phyloP scores from a whole-genome alignment of 148 eudicot genomes.

The Silene latifolia region DNA sequence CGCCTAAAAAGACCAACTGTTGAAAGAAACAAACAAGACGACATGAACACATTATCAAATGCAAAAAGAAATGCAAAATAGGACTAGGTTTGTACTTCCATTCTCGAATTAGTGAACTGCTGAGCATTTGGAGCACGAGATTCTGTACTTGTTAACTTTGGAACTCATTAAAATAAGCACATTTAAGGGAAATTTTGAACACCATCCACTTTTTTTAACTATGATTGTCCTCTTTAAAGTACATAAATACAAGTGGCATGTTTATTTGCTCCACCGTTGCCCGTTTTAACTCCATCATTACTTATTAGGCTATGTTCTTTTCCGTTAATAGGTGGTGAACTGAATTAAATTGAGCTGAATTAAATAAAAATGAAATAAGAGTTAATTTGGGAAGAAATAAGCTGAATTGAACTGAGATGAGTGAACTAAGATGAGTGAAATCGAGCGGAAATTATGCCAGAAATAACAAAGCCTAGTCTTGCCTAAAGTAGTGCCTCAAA shows the following conservation, averaged over 20 bases:
- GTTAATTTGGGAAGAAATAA: no score
- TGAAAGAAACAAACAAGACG: constrained; percentile 13
- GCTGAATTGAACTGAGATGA: no score
- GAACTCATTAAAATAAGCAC: constrained; percentile 27
- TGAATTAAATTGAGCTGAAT: no score
- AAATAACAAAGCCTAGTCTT: no score
- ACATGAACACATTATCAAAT: constrained; percentile 26
- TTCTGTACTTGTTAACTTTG: constrained; percentile 30
- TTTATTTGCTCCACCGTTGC: not conserved
- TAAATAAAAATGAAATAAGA: no score
- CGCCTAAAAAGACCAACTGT: not conserved
- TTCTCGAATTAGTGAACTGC: constrained; percentile 23
- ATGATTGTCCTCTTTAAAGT: constrained; percentile 16
- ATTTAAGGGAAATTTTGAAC: not conserved
- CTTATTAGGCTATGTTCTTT: not conserved
- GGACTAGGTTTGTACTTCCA: constrained; percentile 45
- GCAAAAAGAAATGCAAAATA: constrained; percentile 10
- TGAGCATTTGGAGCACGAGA: constrained; percentile 32
- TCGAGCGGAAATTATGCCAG: no score
- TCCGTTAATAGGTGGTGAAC: no score
- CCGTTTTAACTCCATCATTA: constrained; percentile 12
- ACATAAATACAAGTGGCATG: constrained; percentile 6
- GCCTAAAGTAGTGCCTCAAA: no score
- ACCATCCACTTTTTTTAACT: not conserved
- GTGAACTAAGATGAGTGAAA: no score